These are phyloP conservation scores for Thermoascus crustaceus DNA, from an alignment of 2,329 filamentous ascomycete genomes.

Conservation along the genomic window DNA sequence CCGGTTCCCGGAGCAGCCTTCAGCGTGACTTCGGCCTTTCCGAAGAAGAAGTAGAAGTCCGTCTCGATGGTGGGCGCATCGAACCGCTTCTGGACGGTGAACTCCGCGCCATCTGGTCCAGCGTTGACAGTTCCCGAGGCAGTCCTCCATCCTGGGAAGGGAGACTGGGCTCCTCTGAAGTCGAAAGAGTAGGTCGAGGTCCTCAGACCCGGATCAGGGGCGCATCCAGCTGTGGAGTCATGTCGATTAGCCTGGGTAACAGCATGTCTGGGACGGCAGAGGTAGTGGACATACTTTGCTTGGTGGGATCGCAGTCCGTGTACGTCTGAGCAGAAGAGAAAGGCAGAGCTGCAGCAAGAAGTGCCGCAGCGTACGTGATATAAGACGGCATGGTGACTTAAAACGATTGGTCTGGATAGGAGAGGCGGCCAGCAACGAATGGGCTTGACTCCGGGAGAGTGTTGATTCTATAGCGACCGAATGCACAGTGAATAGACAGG, in stretches of 20 bases:
- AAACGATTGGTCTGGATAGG: not conserved
- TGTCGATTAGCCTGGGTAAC: constrained; percentile 10
- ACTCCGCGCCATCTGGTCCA: constrained; percentile 63
- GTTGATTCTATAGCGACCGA: too few species aligned
- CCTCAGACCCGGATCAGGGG: constrained; percentile 62
- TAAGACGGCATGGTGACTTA: constrained; percentile 21
- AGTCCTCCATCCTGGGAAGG: constrained; percentile 55
- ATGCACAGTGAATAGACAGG: too few species aligned
- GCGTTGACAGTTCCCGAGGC: constrained; percentile 60
- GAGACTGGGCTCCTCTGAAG: constrained; percentile 44
- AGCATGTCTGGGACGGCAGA: constrained; percentile 6
- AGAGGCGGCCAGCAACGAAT: not conserved
- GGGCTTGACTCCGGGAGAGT: too few species aligned
- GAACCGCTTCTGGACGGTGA: constrained; percentile 68
- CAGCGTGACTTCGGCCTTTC: constrained; percentile 74
- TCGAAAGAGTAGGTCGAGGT: constrained; percentile 22
- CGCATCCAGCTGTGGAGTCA: constrained; percentile 54
- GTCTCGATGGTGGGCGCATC: constrained; percentile 81
- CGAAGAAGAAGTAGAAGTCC: constrained; percentile 98
- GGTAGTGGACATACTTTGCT: constrained; percentile 12
- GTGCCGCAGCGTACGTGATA: constrained; percentile 21
- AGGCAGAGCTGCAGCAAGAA: constrained; percentile 22
- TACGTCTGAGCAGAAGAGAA: constrained; percentile 57
- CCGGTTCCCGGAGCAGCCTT: constrained; percentile 79
- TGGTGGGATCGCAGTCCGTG: constrained; percentile 63